Evolutionary conservation across 2,329 filamentous ascomycete genomes (phyloP), one percentile per base, ranked within the genome.

Genomic region (Fusarium decemcellulare): DNA sequence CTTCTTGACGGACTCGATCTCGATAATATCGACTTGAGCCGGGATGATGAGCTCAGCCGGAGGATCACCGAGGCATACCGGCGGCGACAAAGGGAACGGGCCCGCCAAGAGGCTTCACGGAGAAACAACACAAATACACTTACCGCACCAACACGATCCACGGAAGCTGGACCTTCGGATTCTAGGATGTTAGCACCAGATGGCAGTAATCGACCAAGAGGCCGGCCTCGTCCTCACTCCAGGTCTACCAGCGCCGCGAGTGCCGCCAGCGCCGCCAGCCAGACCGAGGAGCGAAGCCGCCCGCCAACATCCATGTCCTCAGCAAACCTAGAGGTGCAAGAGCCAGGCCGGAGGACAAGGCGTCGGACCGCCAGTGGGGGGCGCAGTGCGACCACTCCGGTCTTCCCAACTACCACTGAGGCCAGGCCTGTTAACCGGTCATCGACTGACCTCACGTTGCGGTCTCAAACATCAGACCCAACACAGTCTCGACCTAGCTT

Each of bases 1-100:
- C 82, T 98, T 18, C 81, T 97, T 36, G 93, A 98, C 74, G 95
- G 94, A 16, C 90, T 98, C 48, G 95, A 98, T 76, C 82, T 98
- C 59, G 93, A 96, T 74, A 95, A 95, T 68, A 90, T 98, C 57
- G 94, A 95, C 67, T 86, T 94, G 15, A 89, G 85, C 51, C 93
- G 94, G 74, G 94, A 98, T 76, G 94, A 98, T 74, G 93, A 97
- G 75, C 89, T 98, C 15, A 97, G 93, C 69, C 92, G 95, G 75
- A 90, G 92, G 63, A 97, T 98, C 72, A 95, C 94, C 2, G 93
- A 97, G 74, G 94, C 94, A 2, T 97, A 97, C 76, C 86, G 93
- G 61, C 87, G 93, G 65, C 87, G 93, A 32, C 93, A 97, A 75
- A 87, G 86, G 44, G 89, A 91, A 65, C 82, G 88, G 63, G 77